Evolutionary conservation across 345 rosid genomes (phyloP).

Genomic region (Salix caprea): DNA sequence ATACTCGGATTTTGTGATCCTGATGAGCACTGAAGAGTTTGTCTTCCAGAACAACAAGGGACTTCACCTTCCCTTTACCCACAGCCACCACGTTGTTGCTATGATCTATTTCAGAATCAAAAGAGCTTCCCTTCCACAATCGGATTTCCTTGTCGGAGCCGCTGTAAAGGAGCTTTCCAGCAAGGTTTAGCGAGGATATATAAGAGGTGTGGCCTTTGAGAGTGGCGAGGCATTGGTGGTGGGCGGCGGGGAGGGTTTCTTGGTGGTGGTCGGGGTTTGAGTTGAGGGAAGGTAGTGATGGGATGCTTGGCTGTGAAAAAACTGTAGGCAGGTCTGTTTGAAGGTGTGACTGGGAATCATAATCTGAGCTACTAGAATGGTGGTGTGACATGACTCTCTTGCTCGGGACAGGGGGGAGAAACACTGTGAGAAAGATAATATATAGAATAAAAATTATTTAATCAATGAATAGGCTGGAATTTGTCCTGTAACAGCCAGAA

Average conservation of each 20-base stretch:
- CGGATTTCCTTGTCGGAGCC: constrained; percentile 71
- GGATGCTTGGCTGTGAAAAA: constrained; percentile 39
- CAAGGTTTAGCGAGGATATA: constrained; percentile 54
- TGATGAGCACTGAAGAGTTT: constrained; percentile 90
- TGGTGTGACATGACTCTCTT: constrained; percentile 24
- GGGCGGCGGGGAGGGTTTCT: constrained; percentile 8
- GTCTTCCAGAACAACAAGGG: constrained; percentile 55
- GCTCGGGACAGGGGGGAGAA: not conserved
- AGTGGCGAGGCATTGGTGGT: constrained; percentile 54
- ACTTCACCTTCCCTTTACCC: constrained; percentile 76
- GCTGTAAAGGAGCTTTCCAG: constrained; percentile 60
- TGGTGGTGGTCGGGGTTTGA: constrained; percentile 15
- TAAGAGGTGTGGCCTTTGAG: constrained; percentile 59
- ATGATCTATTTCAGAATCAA: constrained; percentile 27
- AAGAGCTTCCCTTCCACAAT: constrained; percentile 46
- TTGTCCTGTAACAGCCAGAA: not conserved
- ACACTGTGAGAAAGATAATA: constrained; percentile 20
- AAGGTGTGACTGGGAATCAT: constrained; percentile 21
- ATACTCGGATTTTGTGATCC: constrained; percentile 89
- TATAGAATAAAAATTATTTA: constrained; percentile 1
- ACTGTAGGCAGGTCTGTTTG: constrained; percentile 15
- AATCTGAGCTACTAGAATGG: constrained; percentile 15
- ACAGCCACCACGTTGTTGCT: constrained; percentile 30
- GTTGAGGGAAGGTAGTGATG: constrained; percentile 38
- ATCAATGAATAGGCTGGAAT: not conserved